Evolutionary conservation across 2,329 filamentous ascomycete genomes (phyloP), one percentile per base, ranked within the genome.

Genomic region (Calonectria henricotiae): DNA sequence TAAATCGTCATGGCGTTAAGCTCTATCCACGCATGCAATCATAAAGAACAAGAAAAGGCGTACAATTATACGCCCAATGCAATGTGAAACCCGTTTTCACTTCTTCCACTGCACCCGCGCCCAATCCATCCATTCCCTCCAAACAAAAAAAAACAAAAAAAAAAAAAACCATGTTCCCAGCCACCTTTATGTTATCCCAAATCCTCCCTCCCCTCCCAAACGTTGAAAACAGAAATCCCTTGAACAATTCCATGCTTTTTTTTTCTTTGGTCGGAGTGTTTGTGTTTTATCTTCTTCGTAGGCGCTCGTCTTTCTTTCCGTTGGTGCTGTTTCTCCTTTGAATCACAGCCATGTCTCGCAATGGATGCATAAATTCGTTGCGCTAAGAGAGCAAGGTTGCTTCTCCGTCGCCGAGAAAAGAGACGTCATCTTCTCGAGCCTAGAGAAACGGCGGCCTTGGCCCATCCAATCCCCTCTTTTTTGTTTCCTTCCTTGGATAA

Each of bases 1-100:
- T 62, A 67, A 65, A 68, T 70, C 61, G 58, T 71, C 62, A 70
- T 72, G 70, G 67, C 71, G 63, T 67, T 73, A 71, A 72, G 64
- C 65, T 73, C 68, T 73, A 72, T 73, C 73, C 71, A 73, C 72
- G 69, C 71, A 70, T 71, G 63, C 67, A 66, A 62, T 63, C 60
- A 39, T 60, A 69, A 74, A 65, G 32, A 51, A 67, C 44, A 69
- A 44, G 62, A 47, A 65, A 58, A 54, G 35, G 58, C 61, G 49
- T 49, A 55, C 66, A 71, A 65, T 39, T 70, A 51, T 65, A 67
- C 72, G 67, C 72, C 44, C 39, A 55, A 66, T 71, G 62, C 64
- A 46, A 67, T 54, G 64, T 66, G 55, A 61, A 37, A 41, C 27
- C 54, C n/a, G 39, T 67, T 64, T 60, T 30, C 55, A 39, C 32